A percentile compares a stretch with the other conserved stretches of the same genome.
phyloP scores from a whole-genome alignment of 2,329 filamentous ascomycete genomes.

The Paracamarosporium sp. region DNA sequence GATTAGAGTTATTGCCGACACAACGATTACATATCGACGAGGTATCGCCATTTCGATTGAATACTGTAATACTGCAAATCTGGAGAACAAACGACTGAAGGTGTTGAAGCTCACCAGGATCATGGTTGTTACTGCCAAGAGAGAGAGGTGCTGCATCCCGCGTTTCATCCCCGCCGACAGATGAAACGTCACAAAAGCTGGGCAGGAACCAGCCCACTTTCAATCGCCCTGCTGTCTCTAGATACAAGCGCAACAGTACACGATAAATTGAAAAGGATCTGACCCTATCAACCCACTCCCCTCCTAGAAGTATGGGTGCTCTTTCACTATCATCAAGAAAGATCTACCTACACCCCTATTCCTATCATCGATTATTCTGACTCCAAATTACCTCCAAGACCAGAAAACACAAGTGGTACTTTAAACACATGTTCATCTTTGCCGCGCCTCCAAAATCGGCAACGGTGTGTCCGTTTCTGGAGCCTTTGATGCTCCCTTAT shows the following conservation, averaged over 20 bases:
- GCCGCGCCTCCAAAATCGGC: background rate
- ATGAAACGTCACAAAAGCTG: slow-evolving; percentile 14
- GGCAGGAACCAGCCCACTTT: background rate
- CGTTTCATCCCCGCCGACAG: slow-evolving; percentile 12
- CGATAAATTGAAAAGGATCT: background rate
- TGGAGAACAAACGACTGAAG: background rate
- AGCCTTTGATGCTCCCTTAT: background rate
- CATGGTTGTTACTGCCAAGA: slow-evolving; percentile 12
- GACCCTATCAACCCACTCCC: too few species aligned
- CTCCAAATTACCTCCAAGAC: too few species aligned
- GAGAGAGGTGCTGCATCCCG: slow-evolving; percentile 11
- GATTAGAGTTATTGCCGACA: slow-evolving; percentile 31
- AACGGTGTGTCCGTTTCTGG: background rate
- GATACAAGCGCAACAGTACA: background rate
- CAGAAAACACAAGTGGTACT: too few species aligned
- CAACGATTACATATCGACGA: slow-evolving; percentile 28
- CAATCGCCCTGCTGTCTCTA: background rate
- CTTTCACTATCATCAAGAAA: too few species aligned
- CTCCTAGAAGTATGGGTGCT: too few species aligned
- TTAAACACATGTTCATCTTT: background rate
- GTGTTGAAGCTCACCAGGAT: slow-evolving; percentile 1
- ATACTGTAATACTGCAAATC: background rate
- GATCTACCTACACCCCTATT: too few species aligned
- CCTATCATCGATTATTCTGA: too few species aligned
- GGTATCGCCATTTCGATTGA: slow-evolving; percentile 24